These are phyloP conservation scores for Lecanosticta acicola DNA, from an alignment of 2,329 filamentous ascomycete species.

Conservation along the genomic window DNA sequence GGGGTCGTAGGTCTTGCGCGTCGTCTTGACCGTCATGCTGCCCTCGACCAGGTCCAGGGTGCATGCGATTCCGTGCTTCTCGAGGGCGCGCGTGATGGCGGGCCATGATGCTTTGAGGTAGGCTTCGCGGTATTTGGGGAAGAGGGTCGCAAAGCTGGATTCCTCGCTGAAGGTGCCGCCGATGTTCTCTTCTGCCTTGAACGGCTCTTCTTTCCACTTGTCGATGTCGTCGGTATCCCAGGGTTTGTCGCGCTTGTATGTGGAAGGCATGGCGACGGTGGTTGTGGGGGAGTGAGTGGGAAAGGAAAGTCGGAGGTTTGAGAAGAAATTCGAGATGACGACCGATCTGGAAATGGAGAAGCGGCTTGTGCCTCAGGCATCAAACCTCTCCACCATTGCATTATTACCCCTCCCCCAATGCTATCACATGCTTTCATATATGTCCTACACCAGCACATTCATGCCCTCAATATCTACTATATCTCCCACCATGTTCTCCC, in stretches of 20 bases:
- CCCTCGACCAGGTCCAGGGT: constrained; percentile 92
- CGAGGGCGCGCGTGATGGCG: constrained; percentile 76
- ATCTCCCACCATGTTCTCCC: background rate
- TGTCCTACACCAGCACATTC: too few relatives aligned
- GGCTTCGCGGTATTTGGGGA: constrained; percentile 93
- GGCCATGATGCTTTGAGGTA: constrained; percentile 94
- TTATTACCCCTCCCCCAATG: too few relatives aligned
- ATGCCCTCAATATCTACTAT: too few relatives aligned
- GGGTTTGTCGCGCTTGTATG: constrained; percentile 81
- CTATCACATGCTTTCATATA: too few relatives aligned
- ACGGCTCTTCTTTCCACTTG: constrained; percentile 88
- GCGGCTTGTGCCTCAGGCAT: too few relatives aligned
- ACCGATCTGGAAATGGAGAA: too few relatives aligned
- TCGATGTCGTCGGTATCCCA: constrained; percentile 97
- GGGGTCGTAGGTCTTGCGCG: constrained; percentile 83
- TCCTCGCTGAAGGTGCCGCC: constrained; percentile 87
- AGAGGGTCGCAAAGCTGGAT: constrained; percentile 76
- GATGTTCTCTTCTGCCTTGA: constrained; percentile 77
- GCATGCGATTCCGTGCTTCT: constrained; percentile 83
- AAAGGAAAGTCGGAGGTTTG: too few relatives aligned
- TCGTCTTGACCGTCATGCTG: constrained; percentile 95
- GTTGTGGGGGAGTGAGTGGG: too few relatives aligned
- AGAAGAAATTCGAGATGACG: too few relatives aligned
- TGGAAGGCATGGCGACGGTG: constrained; percentile 66
- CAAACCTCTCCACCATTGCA: too few relatives aligned